Base-by-base conservation (phyloP, 495 filamentous ascomycete species). In the Penicillium bovifimosum region DNA sequence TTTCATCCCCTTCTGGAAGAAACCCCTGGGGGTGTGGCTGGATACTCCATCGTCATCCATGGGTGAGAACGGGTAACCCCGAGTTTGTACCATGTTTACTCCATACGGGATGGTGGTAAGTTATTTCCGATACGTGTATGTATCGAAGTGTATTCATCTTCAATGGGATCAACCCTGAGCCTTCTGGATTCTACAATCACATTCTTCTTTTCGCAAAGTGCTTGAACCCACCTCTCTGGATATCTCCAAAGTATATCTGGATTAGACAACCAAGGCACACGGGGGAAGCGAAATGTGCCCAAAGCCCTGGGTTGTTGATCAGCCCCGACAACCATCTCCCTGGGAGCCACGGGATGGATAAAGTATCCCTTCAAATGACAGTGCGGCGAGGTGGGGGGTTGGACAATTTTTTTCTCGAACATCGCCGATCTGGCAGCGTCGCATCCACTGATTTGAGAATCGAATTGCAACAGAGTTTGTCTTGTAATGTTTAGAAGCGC, bases 271-370 rank as follows among this genome's bases (percentile, higher is more conserved):
- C 32, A 9, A 10, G 18, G 14, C 33, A 26, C 45, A 47, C 45
- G 45, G 33, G 20, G 45, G 46, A 45, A 45, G 31, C 36, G 14
- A 18, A 16, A 35, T n/a, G 34, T 26, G 24, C 34, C 46, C 45
- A 39, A 27, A 48, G 24, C 34, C 20, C 34, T 39, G 46, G 46
- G 34, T 38, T 39, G 46, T 34, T 39, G 33, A 48, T 48, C 32
- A 31, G 46, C 46, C 33, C 46, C 46, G 14, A 48, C 46, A 39
- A 48, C 46, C 46, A 39, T 11, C 24, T 26, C 46, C 24, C 24
- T 48, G 46, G 46, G 46, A 38, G 33, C 28, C 42, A 20, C 41
- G 41, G 41, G 28, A 42, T 29, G 28, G 28, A 33, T 26, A 38
- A 47, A 9, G 3, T 39, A 38, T 39, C 46, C 34, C 46, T 36